Conservation (phyloP, 2,329 filamentous ascomycete genomes). For the Fusarium goolgardi region DNA sequence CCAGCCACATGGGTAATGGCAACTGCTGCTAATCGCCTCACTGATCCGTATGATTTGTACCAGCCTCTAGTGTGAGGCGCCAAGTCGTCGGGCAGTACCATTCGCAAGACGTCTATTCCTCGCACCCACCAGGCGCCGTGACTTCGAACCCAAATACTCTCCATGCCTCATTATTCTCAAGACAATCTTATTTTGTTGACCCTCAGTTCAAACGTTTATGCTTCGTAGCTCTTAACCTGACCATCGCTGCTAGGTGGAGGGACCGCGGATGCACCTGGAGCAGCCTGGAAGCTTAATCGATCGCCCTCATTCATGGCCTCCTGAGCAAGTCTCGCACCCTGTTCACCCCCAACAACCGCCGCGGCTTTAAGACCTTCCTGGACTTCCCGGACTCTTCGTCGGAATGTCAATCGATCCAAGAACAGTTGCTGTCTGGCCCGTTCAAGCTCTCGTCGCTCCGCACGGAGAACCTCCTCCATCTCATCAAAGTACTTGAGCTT, state of each 20-base stretch:
- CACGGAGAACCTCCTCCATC: constrained; percentile 91
- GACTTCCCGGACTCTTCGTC: constrained; percentile 84
- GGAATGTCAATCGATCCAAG: constrained; percentile 89
- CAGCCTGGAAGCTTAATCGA: constrained; percentile 64
- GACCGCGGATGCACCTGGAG: constrained; percentile 57
- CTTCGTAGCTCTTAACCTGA: constrained; percentile 68
- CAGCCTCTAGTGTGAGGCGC: constrained; percentile 1
- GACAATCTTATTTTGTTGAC: neutral
- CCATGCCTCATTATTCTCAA: constrained; percentile 20
- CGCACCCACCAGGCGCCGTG: constrained; percentile 38
- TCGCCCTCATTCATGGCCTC: constrained; percentile 62
- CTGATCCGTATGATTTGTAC: neutral
- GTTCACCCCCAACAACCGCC: constrained; percentile 61
- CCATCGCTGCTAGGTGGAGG: constrained; percentile 67
- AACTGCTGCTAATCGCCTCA: neutral
- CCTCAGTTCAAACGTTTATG: constrained; percentile 49
- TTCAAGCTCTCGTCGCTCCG: constrained; percentile 92
- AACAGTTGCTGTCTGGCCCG: constrained; percentile 92
- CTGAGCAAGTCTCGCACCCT: constrained; percentile 60
- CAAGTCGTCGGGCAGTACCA: constrained; percentile 4
- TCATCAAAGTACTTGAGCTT: constrained; percentile 97
- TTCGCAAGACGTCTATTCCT: constrained; percentile 26
- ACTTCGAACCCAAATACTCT: constrained; percentile 35
- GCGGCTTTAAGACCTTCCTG: constrained; percentile 78
- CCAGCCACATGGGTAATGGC: neutral